Percentiles rank a stretch among this genome's conserved stretches.
These are phyloP conservation scores for Turritis glabra DNA, from an alignment of 345 rosid species.

Conservation along the genomic window DNA sequence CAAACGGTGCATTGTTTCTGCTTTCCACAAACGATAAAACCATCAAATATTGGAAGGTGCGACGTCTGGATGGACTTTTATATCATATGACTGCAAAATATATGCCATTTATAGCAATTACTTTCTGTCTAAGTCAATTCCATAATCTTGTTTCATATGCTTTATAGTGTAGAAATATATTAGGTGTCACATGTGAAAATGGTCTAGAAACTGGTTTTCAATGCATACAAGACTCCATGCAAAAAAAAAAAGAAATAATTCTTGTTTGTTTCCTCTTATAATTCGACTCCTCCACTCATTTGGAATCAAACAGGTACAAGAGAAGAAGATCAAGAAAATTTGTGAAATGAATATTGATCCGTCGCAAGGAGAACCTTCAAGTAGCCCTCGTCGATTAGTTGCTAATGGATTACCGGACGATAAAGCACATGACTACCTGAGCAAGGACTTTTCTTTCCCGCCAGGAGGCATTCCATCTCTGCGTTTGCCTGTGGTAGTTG, in stretches of 20 bases:
- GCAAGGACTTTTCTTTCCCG: constrained; percentile 59
- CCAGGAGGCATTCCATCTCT: constrained; percentile 68
- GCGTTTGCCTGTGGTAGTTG: constrained; percentile 90
- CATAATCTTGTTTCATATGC: constrained; percentile 2
- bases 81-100: background rate
- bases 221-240: background rate
- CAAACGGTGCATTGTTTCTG: constrained; percentile 88
- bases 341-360: constrained; percentile 75
- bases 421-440: constrained; percentile 35
- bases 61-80: constrained; percentile 9
- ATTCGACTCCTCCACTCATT: constrained; percentile 1
- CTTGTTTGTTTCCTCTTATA: constrained; percentile 2
- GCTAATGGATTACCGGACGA: constrained; percentile 62
- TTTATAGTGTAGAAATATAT: background rate
- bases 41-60: constrained; percentile 98
- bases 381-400: constrained; percentile 39
- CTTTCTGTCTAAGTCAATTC: background rate
- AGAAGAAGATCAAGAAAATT: constrained; percentile 90
- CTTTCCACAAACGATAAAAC: constrained; percentile 98
- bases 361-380: constrained; percentile 34
- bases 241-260: background rate
- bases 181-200: background rate
- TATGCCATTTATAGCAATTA: background rate
- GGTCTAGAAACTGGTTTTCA: constrained; percentile 11
- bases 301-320: constrained; percentile 68